Percentiles rank a stretch among this genome's conserved stretches.
These are phyloP conservation scores for Phoma sp. DNA, from an alignment of 2,329 filamentous ascomycete genomes.

Conservation along the genomic window DNA sequence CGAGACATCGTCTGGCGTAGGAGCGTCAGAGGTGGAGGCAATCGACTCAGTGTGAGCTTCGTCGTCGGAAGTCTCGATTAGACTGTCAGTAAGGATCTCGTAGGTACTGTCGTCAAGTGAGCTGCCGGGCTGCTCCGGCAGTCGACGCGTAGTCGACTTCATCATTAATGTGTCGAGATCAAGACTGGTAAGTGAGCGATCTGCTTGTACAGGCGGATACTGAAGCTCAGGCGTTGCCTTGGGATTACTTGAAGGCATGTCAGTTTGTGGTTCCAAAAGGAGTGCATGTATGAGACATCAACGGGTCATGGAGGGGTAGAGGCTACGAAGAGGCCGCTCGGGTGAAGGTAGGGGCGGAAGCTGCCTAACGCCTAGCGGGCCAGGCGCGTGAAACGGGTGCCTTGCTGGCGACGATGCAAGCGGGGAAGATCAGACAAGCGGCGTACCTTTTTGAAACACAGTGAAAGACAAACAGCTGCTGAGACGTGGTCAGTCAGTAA, in stretches of 20 bases:
- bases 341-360: conserved; percentile 27
- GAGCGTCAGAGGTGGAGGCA: conserved; percentile 41
- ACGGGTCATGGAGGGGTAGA: conserved; percentile 18
- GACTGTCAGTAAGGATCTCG: conserved; percentile 41
- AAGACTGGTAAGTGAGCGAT: conserved; percentile 39
- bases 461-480: background rate
- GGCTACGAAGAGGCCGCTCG: conserved; percentile 17
- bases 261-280: conserved; percentile 27
- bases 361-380: conserved; percentile 35
- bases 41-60: conserved; percentile 49
- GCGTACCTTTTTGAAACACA: conserved; percentile 12
- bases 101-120: conserved; percentile 49
- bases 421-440: conserved; percentile 17
- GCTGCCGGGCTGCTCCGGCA: conserved; percentile 35
- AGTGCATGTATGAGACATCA: conserved; percentile 8
- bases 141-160: conserved; percentile 39
- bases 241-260: conserved; percentile 41
- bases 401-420: conserved; percentile 25
- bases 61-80: conserved; percentile 46
- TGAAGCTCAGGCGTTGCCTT: conserved; percentile 38
- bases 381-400: conserved; percentile 28
- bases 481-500: background rate
- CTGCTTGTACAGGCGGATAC: conserved; percentile 43
- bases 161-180: conserved; percentile 47
- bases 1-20: conserved; percentile 45